A percentile compares a stretch with the other conserved stretches of the same genome.
phyloP scores from a whole-genome alignment of 2,329 filamentous ascomycete species.

The Ilyonectria mors-panacis region DNA sequence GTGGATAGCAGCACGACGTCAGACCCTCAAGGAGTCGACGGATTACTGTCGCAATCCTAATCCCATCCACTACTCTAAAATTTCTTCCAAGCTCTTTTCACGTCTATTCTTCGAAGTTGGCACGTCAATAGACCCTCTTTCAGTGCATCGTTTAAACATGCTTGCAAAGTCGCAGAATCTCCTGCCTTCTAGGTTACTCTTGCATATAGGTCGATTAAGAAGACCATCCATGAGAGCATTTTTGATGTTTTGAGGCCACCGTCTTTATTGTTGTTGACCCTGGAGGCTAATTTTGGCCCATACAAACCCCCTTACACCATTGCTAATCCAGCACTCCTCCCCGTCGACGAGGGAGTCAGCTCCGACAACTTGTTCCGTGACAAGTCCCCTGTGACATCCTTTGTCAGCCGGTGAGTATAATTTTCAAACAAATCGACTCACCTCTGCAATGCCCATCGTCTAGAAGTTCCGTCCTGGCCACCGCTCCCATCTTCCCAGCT shows the following conservation, averaged over 20 bases:
- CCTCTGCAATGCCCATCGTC: conserved; percentile 85
- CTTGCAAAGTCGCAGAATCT: too few relatives aligned
- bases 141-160: too few relatives aligned
- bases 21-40: too few relatives aligned
- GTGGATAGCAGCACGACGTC: too few relatives aligned
- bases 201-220: not conserved
- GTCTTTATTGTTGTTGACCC: not conserved
- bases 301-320: conserved; percentile 86
- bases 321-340: conserved; percentile 91
- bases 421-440: conserved; percentile 49
- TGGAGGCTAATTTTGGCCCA: conserved; percentile 58
- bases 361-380: conserved; percentile 74
- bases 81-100: too few relatives aligned
- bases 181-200: too few relatives aligned
- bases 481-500: conserved; percentile 68
- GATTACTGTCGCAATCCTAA: too few relatives aligned
- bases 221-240: not conserved
- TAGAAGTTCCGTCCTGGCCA: conserved; percentile 85
- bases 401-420: conserved; percentile 22
- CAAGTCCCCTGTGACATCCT: conserved; percentile 65
- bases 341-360: conserved; percentile 74
- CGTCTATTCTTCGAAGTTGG: too few relatives aligned
- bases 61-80: too few relatives aligned
- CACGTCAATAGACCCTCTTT: too few relatives aligned
- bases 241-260: not conserved